A percentile compares a stretch with the other conserved stretches of the same genome.
Conservation (phyloP, 805 yeast genomes). For the Helenozyma baotianmanensis region DNA sequence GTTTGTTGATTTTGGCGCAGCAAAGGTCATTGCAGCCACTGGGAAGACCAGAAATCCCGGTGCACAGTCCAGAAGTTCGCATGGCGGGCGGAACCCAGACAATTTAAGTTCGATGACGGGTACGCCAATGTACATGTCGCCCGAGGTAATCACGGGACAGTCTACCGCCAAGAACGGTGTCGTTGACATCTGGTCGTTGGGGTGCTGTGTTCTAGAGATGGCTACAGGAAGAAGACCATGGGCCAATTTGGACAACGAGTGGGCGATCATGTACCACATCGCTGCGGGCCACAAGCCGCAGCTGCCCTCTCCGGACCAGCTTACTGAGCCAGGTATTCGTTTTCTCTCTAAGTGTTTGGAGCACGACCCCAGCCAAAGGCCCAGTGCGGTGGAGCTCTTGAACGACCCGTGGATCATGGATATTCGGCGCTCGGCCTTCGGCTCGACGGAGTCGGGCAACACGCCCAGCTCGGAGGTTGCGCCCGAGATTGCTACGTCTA, state of each 20-base stretch:
- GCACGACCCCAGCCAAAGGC: slow-evolving; percentile 75
- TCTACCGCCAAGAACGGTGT: slow-evolving; percentile 57
- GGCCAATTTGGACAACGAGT: slow-evolving; percentile 93
- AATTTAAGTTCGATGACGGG: slow-evolving; percentile 64
- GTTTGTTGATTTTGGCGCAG: slow-evolving; percentile 97
- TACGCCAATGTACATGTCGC: slow-evolving; percentile 99
- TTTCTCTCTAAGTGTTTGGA: slow-evolving; percentile 75
- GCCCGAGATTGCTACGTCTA: slow-evolving; percentile 2
- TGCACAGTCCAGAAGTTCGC: slow-evolving; percentile 3
- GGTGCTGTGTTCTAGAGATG: slow-evolving; percentile 95
- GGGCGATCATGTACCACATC: slow-evolving; percentile 98
- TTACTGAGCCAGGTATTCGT: slow-evolving; percentile 65
- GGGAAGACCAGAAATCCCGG: slow-evolving; percentile 35
- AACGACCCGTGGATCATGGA: slow-evolving; percentile 86
- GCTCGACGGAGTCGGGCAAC: slow-evolving; percentile 25
- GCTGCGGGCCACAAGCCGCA: slow-evolving; percentile 93
- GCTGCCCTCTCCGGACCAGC: slow-evolving; percentile 72
- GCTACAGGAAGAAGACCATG: slow-evolving; percentile 95
- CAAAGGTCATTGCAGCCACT: slow-evolving; percentile 75
- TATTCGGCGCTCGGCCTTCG: slow-evolving; percentile 67
- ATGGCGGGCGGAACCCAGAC: slow-evolving; percentile 14
- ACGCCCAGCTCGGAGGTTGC: slow-evolving; percentile 34
- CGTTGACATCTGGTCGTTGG: slow-evolving; percentile 91
- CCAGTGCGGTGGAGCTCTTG: slow-evolving; percentile 78
- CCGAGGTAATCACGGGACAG: slow-evolving; percentile 86